These are phyloP conservation scores for Torulaspora gathmanii DNA, from an alignment of 805 yeast genomes.

Conservation along the genomic window DNA sequence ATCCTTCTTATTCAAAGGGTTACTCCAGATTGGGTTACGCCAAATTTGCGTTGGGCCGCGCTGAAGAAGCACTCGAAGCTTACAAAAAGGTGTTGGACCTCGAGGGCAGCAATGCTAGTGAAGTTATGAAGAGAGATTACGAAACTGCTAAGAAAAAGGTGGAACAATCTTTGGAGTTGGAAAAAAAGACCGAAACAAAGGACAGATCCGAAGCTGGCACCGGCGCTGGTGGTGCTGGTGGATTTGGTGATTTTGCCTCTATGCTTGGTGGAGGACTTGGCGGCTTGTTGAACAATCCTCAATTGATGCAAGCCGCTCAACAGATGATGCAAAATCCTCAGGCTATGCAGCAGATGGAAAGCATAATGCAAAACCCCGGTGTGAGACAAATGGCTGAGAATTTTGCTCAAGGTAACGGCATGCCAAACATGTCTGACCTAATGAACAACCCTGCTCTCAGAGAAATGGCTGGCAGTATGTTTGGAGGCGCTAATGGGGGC, in stretches of 20 bases:
- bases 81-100: slow-evolving; percentile 80
- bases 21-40: slow-evolving; percentile 95
- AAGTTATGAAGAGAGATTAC: slow-evolving; percentile 87
- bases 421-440: slow-evolving; percentile 60
- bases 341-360: slow-evolving; percentile 61
- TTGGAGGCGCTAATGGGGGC: slow-evolving; percentile 46
- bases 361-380: slow-evolving; percentile 75
- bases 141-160: slow-evolving; percentile 89
- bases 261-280: slow-evolving; percentile 62
- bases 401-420: slow-evolving; percentile 62
- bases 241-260: slow-evolving; percentile 71
- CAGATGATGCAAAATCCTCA: slow-evolving; percentile 81
- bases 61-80: slow-evolving; percentile 84
- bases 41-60: slow-evolving; percentile 88
- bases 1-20: slow-evolving; percentile 83
- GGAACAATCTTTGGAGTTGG: slow-evolving; percentile 60
- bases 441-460: slow-evolving; percentile 78
- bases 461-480: slow-evolving; percentile 65
- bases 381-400: slow-evolving; percentile 78
- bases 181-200: slow-evolving; percentile 25
- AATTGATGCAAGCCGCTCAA: slow-evolving; percentile 83
- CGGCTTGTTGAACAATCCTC: slow-evolving; percentile 83
- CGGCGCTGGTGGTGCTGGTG: slow-evolving; percentile 38
- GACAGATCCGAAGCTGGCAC: slow-evolving; percentile 30
- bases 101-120: slow-evolving; percentile 81